These are phyloP conservation scores for Zalaria sp. DNA, from an alignment of 2,329 filamentous ascomycete species.

Conservation along the genomic window DNA sequence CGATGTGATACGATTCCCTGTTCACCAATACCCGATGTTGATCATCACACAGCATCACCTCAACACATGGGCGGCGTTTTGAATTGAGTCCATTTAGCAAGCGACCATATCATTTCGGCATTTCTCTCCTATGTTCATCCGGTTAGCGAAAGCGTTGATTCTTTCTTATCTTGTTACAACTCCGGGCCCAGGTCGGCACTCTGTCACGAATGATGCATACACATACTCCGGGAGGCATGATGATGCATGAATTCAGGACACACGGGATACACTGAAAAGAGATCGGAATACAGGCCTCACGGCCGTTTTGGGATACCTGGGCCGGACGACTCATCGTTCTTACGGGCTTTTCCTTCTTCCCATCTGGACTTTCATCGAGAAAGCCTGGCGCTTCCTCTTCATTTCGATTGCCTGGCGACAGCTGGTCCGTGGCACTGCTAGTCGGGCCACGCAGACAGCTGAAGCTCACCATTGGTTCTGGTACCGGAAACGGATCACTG, in stretches of 20 bases:
- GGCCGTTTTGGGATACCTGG: not conserved
- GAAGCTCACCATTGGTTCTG: not conserved
- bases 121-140: slow-evolving; percentile 26
- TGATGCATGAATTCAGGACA: slow-evolving; percentile 5
- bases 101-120: slow-evolving; percentile 22
- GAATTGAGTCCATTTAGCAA: slow-evolving; percentile 30
- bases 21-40: slow-evolving; percentile 21
- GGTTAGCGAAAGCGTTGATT: slow-evolving; percentile 26
- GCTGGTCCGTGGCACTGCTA: not conserved
- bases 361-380: not conserved
- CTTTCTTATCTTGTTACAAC: slow-evolving; percentile 20
- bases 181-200: slow-evolving; percentile 9
- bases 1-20: slow-evolving; percentile 27
- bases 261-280: slow-evolving; percentile 1
- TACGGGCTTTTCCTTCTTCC: slow-evolving; percentile 1
- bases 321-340: slow-evolving; percentile 1
- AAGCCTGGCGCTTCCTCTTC: slow-evolving; percentile 4
- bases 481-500: not conserved
- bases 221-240: slow-evolving; percentile 6
- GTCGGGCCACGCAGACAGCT: not conserved
- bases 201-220: slow-evolving; percentile 6
- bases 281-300: slow-evolving; percentile 2
- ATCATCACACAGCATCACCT: slow-evolving; percentile 22
- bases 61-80: slow-evolving; percentile 36
- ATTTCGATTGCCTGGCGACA: not conserved